Percentiles rank a stretch among this genome's conserved stretches.
Conservation (phyloP, 2,329 filamentous ascomycete genomes). For the Cadophora malorum region DNA sequence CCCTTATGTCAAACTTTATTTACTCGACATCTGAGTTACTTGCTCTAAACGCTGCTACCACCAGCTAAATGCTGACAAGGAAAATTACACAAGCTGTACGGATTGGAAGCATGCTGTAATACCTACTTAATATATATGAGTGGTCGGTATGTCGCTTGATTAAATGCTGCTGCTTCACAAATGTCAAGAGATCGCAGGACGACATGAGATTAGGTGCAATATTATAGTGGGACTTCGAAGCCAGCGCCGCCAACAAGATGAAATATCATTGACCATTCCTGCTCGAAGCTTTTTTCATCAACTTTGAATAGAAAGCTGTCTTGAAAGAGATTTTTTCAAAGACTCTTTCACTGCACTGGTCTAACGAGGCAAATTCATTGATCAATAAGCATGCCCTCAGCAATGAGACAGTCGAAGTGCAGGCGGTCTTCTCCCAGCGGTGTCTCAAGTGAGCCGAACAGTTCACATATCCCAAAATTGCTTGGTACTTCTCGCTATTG, state of each 20-base stretch:
- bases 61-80: too few relatives aligned
- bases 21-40: not conserved
- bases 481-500: not conserved
- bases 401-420: not conserved
- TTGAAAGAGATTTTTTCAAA: too few relatives aligned
- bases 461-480: not conserved
- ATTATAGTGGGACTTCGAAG: too few relatives aligned
- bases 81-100: too few relatives aligned
- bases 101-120: not conserved
- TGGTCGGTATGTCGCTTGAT: too few relatives aligned
- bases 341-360: too few relatives aligned
- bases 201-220: not conserved
- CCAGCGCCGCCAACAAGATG: too few relatives aligned
- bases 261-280: not conserved
- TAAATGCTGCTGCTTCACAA: too few relatives aligned
- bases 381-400: not conserved
- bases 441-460: not conserved
- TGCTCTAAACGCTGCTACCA: not conserved
- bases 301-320: not conserved
- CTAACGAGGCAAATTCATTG: not conserved
- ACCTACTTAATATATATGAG: too few relatives aligned
- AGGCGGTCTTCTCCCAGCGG: not conserved
- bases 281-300: not conserved
- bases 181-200: too few relatives aligned
- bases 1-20: not conserved